Evolutionary conservation across 2,329 filamentous ascomycete genomes (phyloP).

Genomic region (Emericellopsis cladophorae): DNA sequence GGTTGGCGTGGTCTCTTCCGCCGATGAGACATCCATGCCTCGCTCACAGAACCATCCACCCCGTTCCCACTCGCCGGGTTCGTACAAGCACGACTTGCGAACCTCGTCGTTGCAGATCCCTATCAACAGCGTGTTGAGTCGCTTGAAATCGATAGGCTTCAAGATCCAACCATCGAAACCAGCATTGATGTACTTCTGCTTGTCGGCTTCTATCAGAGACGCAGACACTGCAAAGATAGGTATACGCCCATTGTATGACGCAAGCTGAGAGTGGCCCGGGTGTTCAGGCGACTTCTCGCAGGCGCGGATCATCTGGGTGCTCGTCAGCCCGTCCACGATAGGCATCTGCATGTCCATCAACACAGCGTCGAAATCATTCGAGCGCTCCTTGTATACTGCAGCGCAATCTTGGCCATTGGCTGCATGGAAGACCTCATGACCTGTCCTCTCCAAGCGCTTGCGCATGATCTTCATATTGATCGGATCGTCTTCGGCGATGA

Average conservation of each 20-base stretch:
- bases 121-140: conserved; percentile 53
- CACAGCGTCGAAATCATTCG: conserved; percentile 58
- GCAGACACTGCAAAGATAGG: conserved; percentile 84
- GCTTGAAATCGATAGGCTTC: conserved; percentile 74
- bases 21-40: not conserved
- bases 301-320: conserved; percentile 71
- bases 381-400: conserved; percentile 50
- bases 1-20: conserved; percentile 14
- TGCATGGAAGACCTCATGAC: conserved; percentile 59
- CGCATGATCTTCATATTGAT: conserved; percentile 74
- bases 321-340: conserved; percentile 72
- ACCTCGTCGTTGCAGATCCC: conserved; percentile 53
- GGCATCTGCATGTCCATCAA: conserved; percentile 98
- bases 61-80: conserved; percentile 64
- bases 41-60: conserved; percentile 62
- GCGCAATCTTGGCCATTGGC: conserved; percentile 81
- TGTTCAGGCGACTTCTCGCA: conserved; percentile 45
- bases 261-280: conserved; percentile 42
- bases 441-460: conserved; percentile 66
- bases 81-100: conserved; percentile 53
- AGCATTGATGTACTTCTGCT: conserved; percentile 55
- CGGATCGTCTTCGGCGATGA: conserved; percentile 81
- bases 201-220: conserved; percentile 60
- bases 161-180: conserved; percentile 89
- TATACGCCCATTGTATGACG: conserved; percentile 49